Base-by-base conservation (phyloP, 345 rosid genomes). In the Microcos paniculata region DNA sequence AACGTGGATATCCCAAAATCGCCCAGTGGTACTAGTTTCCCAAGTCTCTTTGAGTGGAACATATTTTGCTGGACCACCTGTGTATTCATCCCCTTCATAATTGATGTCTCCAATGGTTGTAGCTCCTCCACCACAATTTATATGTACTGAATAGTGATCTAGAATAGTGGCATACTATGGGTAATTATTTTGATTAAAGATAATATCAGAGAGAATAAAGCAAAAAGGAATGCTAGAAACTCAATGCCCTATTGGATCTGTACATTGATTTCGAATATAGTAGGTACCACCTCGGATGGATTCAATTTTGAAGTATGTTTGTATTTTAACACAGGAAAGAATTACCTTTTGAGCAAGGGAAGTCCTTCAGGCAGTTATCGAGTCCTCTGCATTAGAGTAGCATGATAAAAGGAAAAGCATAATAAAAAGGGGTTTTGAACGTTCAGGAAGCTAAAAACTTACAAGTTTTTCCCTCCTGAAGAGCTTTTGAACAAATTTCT, bases 71-170 rank as follows among this genome's bases (percentile, higher is more conserved):
- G 87, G 73, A 43, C 88, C 85, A 43, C 79, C 82, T 35, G 64
- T 18, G 16, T 70, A 67, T 59, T 30, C 33, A 77, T 88, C 91
- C 19, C 82, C 88, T 16, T 75, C 75, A 33, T 84, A 86, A 18
- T 30, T 30, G 79, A 78, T 80, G 31, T 71, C 77, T 23, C 77
- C 76, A 55, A 62, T 40, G 6, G 68, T 51, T 6, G 55, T 61
- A 10, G 80, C 89, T 45, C 73, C 68, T 26, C 91, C 89, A 3
- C 91, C 91, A 67, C 87, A 88, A 72, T 88, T 84, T n/a, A 88
- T 79, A 38, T 80, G 77, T 71, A 86, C 52, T 33, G 82, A 76
- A 61, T 77, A 66, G 13, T 42, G 16, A 71, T 81, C 87, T 83
- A 33, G 70, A 4, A 62, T 4, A 45, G 24, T 61, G 15, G 5